Percentiles rank a stretch among this genome's conserved stretches.
Conservation (phyloP, 108 stramenopile species). For the Stephanodiscus minutulus region DNA sequence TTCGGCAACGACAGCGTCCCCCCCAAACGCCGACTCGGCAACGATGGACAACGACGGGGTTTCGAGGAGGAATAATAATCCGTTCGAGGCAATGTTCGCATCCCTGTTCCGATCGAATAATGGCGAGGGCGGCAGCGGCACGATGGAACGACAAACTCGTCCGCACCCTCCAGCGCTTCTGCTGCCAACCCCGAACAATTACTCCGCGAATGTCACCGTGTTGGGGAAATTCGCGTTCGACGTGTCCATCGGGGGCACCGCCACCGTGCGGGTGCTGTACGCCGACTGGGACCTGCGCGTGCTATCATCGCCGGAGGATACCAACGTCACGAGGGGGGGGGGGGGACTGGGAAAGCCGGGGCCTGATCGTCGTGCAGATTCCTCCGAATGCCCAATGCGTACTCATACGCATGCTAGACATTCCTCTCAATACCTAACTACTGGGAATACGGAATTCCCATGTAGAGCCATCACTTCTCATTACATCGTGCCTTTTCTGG, state of each 20-base stretch:
- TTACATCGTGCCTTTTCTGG: too few species aligned
- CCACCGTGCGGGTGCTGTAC: constrained; percentile 38
- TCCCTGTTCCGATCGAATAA: constrained; percentile 17
- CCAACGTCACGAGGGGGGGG: constrained; percentile 32
- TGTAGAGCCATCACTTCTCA: too few species aligned
- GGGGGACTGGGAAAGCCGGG: constrained; percentile 41
- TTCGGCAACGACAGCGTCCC: background rate
- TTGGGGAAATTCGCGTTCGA: constrained; percentile 24
- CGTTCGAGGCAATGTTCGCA: constrained; percentile 11
- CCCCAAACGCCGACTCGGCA: background rate
- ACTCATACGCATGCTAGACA: too few species aligned
- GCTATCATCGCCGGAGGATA: constrained; percentile 40
- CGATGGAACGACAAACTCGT: too few species aligned
- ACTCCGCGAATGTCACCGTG: constrained; percentile 37
- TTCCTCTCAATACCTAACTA: too few species aligned
- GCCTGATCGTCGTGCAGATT: constrained; percentile 47
- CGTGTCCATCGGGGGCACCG: constrained; percentile 35
- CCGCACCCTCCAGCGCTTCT: background rate
- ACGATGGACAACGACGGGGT: too few species aligned
- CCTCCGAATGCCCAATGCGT: too few species aligned
- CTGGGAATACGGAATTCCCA: too few species aligned
- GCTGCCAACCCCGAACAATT: constrained; percentile 37
- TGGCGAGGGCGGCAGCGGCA: background rate
- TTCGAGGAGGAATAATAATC: constrained; percentile 7
- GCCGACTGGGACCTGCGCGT: constrained; percentile 39